A percentile compares a stretch with the other conserved stretches of the same genome.
Evolutionary conservation across 2,329 filamentous ascomycete genomes (phyloP).

Genomic region (Chrysosporium keratinophilum): DNA sequence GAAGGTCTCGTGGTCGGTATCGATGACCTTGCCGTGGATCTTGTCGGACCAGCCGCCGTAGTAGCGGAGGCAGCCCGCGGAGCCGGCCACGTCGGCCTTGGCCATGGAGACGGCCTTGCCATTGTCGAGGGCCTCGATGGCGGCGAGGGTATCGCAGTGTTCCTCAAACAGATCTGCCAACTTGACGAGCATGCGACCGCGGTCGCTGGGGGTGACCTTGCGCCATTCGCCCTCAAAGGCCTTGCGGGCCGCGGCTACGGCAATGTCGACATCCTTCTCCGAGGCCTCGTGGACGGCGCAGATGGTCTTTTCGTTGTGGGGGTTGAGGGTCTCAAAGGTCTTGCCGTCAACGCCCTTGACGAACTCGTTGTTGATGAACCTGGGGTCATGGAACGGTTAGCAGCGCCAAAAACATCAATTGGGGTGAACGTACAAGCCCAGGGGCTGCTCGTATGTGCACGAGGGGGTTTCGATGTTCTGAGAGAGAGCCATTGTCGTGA

Average conservation of each 20-base stretch:
- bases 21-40: conserved; percentile 78
- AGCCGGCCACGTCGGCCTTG: conserved; percentile 61
- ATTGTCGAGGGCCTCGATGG: conserved; percentile 66
- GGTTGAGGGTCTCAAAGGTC: conserved; percentile 89
- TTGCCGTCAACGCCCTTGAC: conserved; percentile 73
- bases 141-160: conserved; percentile 63
- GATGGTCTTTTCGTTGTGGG: conserved; percentile 73
- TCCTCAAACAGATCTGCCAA: conserved; percentile 72
- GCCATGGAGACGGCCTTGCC: conserved; percentile 36
- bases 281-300: conserved; percentile 71
- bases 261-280: conserved; percentile 66
- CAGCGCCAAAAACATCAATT: background rate
- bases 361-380: conserved; percentile 72
- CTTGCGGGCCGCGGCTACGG: conserved; percentile 74
- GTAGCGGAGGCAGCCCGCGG: conserved; percentile 67
- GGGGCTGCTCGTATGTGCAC: conserved; percentile 35
- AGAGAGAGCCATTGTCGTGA: conserved; percentile 30
- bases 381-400: conserved; percentile 6
- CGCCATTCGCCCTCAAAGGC: conserved; percentile 69
- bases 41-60: conserved; percentile 93
- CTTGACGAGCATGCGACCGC: conserved; percentile 60
- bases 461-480: conserved; percentile 32
- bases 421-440: conserved; percentile 28
- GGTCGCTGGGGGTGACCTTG: conserved; percentile 57
- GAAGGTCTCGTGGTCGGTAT: conserved; percentile 67